These are phyloP conservation scores for Phytophthora citrophthora DNA, from an alignment of 352 stramenopile species.

Conservation along the genomic window DNA sequence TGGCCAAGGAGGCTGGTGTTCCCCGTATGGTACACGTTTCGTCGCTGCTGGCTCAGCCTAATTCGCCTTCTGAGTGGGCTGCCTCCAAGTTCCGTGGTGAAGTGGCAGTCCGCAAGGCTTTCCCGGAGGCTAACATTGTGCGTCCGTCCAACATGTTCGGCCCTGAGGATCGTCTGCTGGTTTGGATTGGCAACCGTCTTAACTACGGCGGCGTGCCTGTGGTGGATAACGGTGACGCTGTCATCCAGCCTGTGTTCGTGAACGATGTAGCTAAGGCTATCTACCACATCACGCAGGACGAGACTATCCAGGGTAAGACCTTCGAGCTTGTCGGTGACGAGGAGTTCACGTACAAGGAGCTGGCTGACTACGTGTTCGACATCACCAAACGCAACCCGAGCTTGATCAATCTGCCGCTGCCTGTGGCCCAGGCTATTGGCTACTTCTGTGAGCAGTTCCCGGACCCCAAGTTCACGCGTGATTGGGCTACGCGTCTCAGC, in stretches of 20 bases:
- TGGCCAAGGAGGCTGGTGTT: slow-evolving; percentile 79
- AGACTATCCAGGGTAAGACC: slow-evolving; percentile 91
- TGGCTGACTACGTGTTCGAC: slow-evolving; percentile 97
- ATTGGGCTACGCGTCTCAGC: slow-evolving; percentile 79
- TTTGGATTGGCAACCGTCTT: slow-evolving; percentile 87
- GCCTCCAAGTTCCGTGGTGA: slow-evolving; percentile 90
- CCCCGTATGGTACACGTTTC: slow-evolving; percentile 85
- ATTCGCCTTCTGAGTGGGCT: slow-evolving; percentile 84
- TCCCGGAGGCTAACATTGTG: slow-evolving; percentile 96
- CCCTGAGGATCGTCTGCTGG: slow-evolving; percentile 95
- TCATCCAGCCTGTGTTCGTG: slow-evolving; percentile 94
- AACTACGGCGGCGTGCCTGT: slow-evolving; percentile 87
- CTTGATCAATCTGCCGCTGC: slow-evolving; percentile 85
- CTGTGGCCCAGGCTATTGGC: slow-evolving; percentile 78
- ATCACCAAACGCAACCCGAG: slow-evolving; percentile 78
- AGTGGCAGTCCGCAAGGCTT: slow-evolving; percentile 89
- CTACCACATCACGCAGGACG: slow-evolving; percentile 81
- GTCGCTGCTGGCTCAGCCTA: slow-evolving; percentile 79
- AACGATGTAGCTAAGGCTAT: slow-evolving; percentile 85
- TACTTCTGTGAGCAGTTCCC: slow-evolving; percentile 86
- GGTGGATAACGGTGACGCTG: slow-evolving; percentile 92
- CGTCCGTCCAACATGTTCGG: slow-evolving; percentile 95
- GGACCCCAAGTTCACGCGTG: slow-evolving; percentile 81
- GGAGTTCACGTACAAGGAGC: slow-evolving; percentile 97
- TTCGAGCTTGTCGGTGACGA: slow-evolving; percentile 97